Conservation (phyloP, 1,284 basidiomycete species). For the Ustilago bromivora region DNA sequence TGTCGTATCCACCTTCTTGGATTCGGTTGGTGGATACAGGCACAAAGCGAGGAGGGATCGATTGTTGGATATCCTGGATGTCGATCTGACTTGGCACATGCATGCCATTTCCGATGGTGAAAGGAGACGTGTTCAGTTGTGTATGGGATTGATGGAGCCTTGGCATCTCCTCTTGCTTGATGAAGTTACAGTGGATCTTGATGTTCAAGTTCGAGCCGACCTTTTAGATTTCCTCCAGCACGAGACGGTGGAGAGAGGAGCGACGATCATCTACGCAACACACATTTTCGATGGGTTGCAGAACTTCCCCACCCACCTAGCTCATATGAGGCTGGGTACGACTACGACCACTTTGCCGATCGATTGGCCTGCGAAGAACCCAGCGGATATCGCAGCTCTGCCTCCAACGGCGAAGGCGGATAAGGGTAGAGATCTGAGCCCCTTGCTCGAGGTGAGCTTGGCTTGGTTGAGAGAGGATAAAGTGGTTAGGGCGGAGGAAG, state of each 20-base stretch:
- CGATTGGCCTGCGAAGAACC: conserved; percentile 59
- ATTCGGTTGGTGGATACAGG: conserved; percentile 91
- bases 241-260: conserved; percentile 83
- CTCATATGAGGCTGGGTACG: conserved; percentile 65
- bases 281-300: conserved; percentile 69
- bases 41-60: conserved; percentile 88
- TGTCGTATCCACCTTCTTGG: conserved; percentile 76
- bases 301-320: conserved; percentile 66
- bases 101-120: conserved; percentile 95
- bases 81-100: conserved; percentile 83
- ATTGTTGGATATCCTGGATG: conserved; percentile 90
- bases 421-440: conserved; percentile 34
- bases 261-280: conserved; percentile 85
- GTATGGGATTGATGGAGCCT: conserved; percentile 94
- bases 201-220: conserved; percentile 93
- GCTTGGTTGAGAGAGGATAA: conserved; percentile 67
- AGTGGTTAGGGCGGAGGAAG: conserved; percentile 51
- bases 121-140: conserved; percentile 90
- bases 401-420: conserved; percentile 20
- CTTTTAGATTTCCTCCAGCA: conserved; percentile 86
- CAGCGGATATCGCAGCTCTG: conserved; percentile 36
- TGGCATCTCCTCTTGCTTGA: conserved; percentile 95
- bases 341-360: conserved; percentile 55
- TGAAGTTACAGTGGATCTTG: conserved; percentile 98
- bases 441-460: conserved; percentile 60